Evolutionary conservation across 2,329 filamentous ascomycete genomes (phyloP).

Genomic region (Monilinia polystroma): DNA sequence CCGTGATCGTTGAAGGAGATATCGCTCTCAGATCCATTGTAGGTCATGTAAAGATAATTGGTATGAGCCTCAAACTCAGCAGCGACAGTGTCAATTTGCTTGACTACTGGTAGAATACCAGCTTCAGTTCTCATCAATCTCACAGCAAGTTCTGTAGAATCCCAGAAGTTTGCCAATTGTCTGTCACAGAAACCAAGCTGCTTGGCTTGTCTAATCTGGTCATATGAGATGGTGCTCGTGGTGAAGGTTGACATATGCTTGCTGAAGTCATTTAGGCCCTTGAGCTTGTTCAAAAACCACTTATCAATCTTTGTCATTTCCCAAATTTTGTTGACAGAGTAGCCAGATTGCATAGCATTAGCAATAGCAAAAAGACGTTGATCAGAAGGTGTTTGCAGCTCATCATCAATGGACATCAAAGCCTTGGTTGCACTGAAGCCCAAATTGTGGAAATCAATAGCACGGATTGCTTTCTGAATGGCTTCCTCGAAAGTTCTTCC

Average conservation of each 20-base stretch:
- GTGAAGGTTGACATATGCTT: constrained; percentile 17
- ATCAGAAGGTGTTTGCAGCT: constrained; percentile 89
- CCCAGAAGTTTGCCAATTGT: constrained; percentile 86
- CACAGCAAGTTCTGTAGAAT: constrained; percentile 84
- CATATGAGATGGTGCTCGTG: constrained; percentile 74
- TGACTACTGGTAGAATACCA: constrained; percentile 91
- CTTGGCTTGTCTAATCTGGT: constrained; percentile 87
- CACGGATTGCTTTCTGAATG: constrained; percentile 97
- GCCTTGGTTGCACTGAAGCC: constrained; percentile 88
- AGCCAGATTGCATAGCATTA: constrained; percentile 97
- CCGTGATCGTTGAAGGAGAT: constrained; percentile 92
- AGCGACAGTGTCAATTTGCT: constrained; percentile 96
- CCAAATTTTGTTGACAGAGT: constrained; percentile 90
- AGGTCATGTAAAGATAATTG: constrained; percentile 93
- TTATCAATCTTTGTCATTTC: constrained; percentile 98
- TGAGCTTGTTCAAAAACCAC: constrained; percentile 98
- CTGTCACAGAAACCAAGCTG: constrained; percentile 97
- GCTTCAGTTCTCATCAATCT: constrained; percentile 81
- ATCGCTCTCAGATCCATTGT: constrained; percentile 93
- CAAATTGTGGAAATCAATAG: constrained; percentile 87
- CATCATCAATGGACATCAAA: constrained; percentile 88
- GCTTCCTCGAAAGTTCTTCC: constrained; percentile 98
- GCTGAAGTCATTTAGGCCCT: constrained; percentile 85
- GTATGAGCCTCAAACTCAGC: constrained; percentile 94
- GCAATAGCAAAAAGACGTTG: constrained; percentile 96